These are phyloP conservation scores for Geoglossum cookeanum DNA, from an alignment of 2,329 filamentous ascomycete species.

Conservation along the genomic window DNA sequence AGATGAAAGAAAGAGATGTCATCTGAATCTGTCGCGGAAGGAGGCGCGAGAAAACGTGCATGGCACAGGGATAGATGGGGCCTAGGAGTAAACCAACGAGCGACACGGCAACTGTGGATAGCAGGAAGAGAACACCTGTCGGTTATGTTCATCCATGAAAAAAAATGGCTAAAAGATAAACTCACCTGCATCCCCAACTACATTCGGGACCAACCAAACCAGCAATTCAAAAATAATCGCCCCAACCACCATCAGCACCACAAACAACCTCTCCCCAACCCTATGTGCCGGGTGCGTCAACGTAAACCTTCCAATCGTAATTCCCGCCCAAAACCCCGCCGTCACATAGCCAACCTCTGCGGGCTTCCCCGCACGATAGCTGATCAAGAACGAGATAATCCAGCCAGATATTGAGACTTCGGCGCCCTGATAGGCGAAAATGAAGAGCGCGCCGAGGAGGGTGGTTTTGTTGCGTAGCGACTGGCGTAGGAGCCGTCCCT, in stretches of 20 bases:
- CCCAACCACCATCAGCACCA: constrained; percentile 24
- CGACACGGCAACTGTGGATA: constrained; percentile 20
- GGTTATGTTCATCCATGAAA: too few species aligned
- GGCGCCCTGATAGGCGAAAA: constrained; percentile 71
- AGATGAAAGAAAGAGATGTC: constrained; percentile 46
- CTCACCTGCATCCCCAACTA: constrained; percentile 44
- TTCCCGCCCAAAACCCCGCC: constrained; percentile 47
- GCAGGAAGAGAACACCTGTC: constrained; percentile 7
- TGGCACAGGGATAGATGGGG: constrained; percentile 59
- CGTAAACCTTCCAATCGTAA: constrained; percentile 56
- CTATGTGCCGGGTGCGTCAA: constrained; percentile 46
- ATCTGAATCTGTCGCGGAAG: constrained; percentile 40
- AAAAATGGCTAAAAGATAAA: background rate
- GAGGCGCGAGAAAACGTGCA: constrained; percentile 37
- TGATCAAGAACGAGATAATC: constrained; percentile 72
- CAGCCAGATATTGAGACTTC: constrained; percentile 73
- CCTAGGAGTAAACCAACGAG: constrained; percentile 59
- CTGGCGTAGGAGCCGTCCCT: constrained; percentile 23
- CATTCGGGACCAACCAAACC: constrained; percentile 58
- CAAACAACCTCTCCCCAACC: constrained; percentile 51
- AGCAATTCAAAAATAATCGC: background rate
- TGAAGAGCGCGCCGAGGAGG: constrained; percentile 57
- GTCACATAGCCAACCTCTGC: constrained; percentile 62
- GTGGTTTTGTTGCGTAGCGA: constrained; percentile 38
- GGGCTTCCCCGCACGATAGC: constrained; percentile 48